Percentiles rank a stretch among this genome's conserved stretches.
Conservation (phyloP, 495 filamentous ascomycete species). For the Penicillium lividum region DNA sequence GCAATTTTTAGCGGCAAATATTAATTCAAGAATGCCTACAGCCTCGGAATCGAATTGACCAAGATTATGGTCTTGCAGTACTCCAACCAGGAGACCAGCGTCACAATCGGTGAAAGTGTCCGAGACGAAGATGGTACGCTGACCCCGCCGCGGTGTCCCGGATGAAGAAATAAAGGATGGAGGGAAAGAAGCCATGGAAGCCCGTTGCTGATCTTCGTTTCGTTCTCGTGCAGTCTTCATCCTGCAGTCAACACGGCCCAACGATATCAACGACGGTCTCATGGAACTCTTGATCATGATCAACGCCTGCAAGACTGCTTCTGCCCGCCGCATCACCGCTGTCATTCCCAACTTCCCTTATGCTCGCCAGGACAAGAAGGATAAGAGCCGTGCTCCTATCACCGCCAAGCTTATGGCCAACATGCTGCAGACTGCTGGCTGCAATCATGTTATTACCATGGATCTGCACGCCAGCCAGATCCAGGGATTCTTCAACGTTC, state of each 20-base stretch:
- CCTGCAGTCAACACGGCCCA: constrained; percentile 90
- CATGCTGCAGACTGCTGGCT: constrained; percentile 94
- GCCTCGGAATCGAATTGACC: constrained; percentile 89
- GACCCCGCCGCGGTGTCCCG: neutral
- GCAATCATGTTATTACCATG: constrained; percentile 87
- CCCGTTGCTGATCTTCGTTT: constrained; percentile 18
- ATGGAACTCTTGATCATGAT: constrained; percentile 99
- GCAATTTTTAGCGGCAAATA: constrained; percentile 3
- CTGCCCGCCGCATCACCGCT: constrained; percentile 88
- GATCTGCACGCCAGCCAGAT: constrained; percentile 67
- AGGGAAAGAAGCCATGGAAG: constrained; percentile 2
- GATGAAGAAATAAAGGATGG: constrained; percentile 5
- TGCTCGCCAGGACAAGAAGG: constrained; percentile 99
- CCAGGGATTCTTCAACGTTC: constrained; percentile 95
- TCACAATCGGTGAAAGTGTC: constrained; percentile 95
- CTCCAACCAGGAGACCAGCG: constrained; percentile 96
- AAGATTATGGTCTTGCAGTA: constrained; percentile 94
- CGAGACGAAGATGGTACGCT: constrained; percentile 86
- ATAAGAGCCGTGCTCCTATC: constrained; percentile 84
- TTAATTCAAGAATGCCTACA: constrained; percentile 30
- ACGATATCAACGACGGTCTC: constrained; percentile 96
- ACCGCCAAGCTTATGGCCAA: constrained; percentile 94
- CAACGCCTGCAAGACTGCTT: constrained; percentile 96
- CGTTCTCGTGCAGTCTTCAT: constrained; percentile 73
- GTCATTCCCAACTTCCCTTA: constrained; percentile 97